phyloP scores from a whole-genome alignment of 352 stramenopile species.

The Globisporangium ultimum region DNA sequence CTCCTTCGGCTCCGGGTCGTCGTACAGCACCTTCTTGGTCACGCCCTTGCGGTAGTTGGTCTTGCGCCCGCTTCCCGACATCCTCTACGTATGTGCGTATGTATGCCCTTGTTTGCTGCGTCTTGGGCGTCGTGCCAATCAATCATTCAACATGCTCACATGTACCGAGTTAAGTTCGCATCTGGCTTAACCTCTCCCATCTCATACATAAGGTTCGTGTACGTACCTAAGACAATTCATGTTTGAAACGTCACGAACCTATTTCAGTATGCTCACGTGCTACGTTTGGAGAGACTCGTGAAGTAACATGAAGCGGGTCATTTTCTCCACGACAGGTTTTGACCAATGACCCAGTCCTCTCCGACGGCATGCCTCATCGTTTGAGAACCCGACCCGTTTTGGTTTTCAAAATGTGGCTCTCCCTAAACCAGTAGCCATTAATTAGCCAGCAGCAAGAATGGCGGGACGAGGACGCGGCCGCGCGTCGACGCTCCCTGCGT shows the following conservation, averaged over 20 bases:
- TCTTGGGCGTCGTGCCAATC: not conserved
- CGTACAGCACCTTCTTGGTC: constrained; percentile 89
- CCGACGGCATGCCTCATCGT: no score
- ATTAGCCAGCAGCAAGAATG: constrained; percentile 26
- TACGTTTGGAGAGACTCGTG: constrained; percentile 3
- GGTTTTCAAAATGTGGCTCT: no score
- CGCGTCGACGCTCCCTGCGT: constrained; percentile 70
- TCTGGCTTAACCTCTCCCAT: not conserved
- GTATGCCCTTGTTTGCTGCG: not conserved
- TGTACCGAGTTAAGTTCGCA: not conserved
- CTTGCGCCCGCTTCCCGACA: constrained; percentile 90
- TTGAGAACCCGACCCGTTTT: no score
- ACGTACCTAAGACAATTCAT: not conserved
- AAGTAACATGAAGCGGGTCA: constrained; percentile 6
- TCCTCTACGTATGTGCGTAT: constrained; percentile 19
- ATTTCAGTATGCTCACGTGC: no score
- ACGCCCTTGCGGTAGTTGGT: constrained; percentile 92
- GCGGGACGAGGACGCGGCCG: constrained; percentile 75
- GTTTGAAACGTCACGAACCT: not conserved
- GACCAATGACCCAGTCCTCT: no score
- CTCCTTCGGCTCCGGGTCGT: constrained; percentile 84
- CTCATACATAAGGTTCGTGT: not conserved
- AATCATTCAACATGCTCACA: not conserved
- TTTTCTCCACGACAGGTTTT: not conserved
- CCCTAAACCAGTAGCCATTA: not conserved